Conservation (phyloP, 148 eudicot species). For the Hydrangea macrophylla region DNA sequence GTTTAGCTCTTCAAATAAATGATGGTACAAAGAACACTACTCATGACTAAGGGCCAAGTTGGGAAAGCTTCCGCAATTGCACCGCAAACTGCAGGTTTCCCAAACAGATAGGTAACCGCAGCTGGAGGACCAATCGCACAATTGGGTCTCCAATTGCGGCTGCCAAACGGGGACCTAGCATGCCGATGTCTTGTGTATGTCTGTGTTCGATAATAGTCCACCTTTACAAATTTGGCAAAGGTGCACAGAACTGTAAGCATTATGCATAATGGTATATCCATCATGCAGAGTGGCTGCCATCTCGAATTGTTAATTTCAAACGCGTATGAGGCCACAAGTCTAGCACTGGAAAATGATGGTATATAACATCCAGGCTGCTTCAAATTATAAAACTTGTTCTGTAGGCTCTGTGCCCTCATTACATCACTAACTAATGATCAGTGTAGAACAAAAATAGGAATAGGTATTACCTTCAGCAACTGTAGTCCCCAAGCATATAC, state of each 20-base stretch:
- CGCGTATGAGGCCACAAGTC: neutral
- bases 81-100: too few species aligned
- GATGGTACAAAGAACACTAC: too few species aligned
- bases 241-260: neutral
- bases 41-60: too few species aligned
- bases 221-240: neutral
- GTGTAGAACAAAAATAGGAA: slow-evolving; percentile 2
- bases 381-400: neutral
- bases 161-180: too few species aligned
- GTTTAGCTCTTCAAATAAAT: too few species aligned
- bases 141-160: too few species aligned
- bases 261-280: neutral
- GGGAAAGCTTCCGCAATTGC: too few species aligned
- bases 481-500: slow-evolving; percentile 50
- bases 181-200: too few species aligned
- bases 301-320: neutral
- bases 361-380: neutral
- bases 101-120: too few species aligned
- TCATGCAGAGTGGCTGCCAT: neutral
- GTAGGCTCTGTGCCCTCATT: too few species aligned
- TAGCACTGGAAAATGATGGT: neutral
- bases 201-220: too few species aligned
- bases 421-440: neutral
- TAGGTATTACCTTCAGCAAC: slow-evolving; percentile 43
- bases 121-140: too few species aligned